These are phyloP conservation scores for Gossypium aridum DNA, from an alignment of 441 rosid species.

Conservation along the genomic window DNA sequence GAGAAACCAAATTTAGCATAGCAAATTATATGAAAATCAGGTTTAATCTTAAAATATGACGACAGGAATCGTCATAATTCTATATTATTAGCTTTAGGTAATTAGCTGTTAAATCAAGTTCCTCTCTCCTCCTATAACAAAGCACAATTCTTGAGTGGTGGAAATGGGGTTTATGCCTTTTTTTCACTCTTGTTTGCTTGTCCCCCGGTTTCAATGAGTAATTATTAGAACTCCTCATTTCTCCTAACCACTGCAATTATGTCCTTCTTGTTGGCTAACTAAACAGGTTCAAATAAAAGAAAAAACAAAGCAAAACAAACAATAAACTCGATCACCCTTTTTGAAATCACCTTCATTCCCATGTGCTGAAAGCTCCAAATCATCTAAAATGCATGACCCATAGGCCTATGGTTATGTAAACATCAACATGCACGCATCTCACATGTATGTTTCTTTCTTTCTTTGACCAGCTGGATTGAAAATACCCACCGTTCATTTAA, in stretches of 20 bases:
- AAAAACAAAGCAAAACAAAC: background rate
- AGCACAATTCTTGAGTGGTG: background rate
- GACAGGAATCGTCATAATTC: background rate
- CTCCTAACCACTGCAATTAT: constrained; percentile 8
- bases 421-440: constrained; percentile 10
- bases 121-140: background rate
- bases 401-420: background rate
- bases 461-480: background rate
- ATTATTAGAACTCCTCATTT: background rate
- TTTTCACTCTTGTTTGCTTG: background rate
- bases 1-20: too few species aligned
- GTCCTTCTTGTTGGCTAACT: background rate
- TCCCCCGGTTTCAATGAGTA: background rate
- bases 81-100: background rate
- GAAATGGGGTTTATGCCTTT: background rate
- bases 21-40: too few species aligned
- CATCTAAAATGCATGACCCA: background rate
- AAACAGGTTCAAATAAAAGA: background rate
- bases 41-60: background rate
- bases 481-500: background rate
- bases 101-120: background rate
- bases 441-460: background rate
- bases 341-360: background rate
- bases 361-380: constrained; percentile 21
- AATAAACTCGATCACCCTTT: background rate